phyloP scores from a whole-genome alignment of 2,329 filamentous ascomycete species.

The Calonectria hongkongensis region DNA sequence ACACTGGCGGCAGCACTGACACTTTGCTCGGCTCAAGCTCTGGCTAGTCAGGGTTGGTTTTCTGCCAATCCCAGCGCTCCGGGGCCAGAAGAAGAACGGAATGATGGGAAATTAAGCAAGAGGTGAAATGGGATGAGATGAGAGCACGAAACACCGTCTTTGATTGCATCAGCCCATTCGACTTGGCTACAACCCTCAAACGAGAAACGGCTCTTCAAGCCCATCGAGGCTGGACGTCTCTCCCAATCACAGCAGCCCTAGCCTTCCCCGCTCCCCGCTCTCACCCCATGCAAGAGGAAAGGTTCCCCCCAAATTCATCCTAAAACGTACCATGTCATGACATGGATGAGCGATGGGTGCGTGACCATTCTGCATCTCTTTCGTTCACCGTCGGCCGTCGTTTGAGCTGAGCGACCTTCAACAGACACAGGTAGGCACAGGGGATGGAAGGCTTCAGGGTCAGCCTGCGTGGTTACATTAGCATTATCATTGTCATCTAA shows the following conservation, averaged over 20 bases:
- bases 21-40: not conserved
- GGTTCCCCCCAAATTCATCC: slow-evolving; percentile 30
- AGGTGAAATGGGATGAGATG: not conserved
- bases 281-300: slow-evolving; percentile 34
- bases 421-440: not conserved
- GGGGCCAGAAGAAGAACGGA: not conserved
- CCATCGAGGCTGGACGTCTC: not conserved
- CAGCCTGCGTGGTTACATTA: not conserved
- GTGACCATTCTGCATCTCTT: slow-evolving; percentile 25
- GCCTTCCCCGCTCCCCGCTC: slow-evolving; percentile 42
- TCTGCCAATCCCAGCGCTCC: not conserved
- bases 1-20: slow-evolving; percentile 9
- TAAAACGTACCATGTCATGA: slow-evolving; percentile 33
- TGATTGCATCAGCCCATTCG: slow-evolving; percentile 22
- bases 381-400: not conserved
- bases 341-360: slow-evolving; percentile 30
- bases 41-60: not conserved
- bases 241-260: slow-evolving; percentile 36
- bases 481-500: not conserved
- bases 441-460: not conserved
- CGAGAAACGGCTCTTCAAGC: slow-evolving; percentile 5
- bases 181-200: slow-evolving; percentile 2
- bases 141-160: not conserved
- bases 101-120: slow-evolving; percentile 5
- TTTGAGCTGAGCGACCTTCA: not conserved